These are phyloP conservation scores for Candida sojae DNA, from an alignment of 1,139 yeast species.

Conservation along the genomic window DNA sequence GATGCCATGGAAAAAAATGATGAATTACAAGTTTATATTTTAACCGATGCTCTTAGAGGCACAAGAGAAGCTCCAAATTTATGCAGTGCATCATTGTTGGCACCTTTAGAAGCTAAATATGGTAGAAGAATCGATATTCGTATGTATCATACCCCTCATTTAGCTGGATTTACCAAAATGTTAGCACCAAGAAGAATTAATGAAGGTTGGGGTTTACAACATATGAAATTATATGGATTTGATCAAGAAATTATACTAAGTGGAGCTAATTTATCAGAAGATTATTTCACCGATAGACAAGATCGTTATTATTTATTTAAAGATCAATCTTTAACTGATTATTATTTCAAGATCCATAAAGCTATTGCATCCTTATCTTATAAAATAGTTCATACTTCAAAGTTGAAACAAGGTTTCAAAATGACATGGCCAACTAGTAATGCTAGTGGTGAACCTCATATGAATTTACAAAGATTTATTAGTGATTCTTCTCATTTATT, in stretches of 20 bases:
- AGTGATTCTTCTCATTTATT: slow-evolving; percentile 59
- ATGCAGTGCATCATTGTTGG: slow-evolving; percentile 76
- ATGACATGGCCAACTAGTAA: slow-evolving; percentile 79
- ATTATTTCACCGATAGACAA: slow-evolving; percentile 94
- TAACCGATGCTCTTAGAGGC: slow-evolving; percentile 88
- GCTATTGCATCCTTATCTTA: slow-evolving; percentile 73
- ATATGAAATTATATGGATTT: slow-evolving; percentile 94
- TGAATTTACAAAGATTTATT: slow-evolving; percentile 57
- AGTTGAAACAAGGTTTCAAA: slow-evolving; percentile 49
- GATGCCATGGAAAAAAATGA: slow-evolving; percentile 61
- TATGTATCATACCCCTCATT: slow-evolving; percentile 88
- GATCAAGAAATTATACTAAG: slow-evolving; percentile 86
- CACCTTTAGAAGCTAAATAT: slow-evolving; percentile 64
- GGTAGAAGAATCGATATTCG: slow-evolving; percentile 77
- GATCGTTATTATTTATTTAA: slow-evolving; percentile 84
- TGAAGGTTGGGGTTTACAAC: slow-evolving; percentile 94
- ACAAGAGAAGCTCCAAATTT: slow-evolving; percentile 86
- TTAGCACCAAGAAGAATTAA: slow-evolving; percentile 81
- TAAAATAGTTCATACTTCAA: slow-evolving; percentile 45
- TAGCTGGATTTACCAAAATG: slow-evolving; percentile 63
- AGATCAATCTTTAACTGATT: slow-evolving; percentile 59
- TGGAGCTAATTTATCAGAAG: slow-evolving; percentile 90
- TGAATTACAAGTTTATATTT: slow-evolving; percentile 64
- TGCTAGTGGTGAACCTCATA: slow-evolving; percentile 69
- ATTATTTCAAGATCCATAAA: slow-evolving; percentile 68